Conservation (phyloP, 805 yeast species). For the Candida nanaspora region DNA sequence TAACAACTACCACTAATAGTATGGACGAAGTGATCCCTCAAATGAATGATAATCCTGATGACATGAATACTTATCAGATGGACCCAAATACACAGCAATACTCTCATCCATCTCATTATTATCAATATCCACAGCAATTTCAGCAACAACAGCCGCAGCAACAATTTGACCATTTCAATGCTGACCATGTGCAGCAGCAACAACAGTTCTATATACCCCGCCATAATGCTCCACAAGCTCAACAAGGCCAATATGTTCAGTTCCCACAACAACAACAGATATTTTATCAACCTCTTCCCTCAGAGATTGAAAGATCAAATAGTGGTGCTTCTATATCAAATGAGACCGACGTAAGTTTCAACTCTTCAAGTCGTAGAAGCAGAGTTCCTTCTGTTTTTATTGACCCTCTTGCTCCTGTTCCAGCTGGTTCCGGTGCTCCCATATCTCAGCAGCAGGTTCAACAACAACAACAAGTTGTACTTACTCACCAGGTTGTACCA, state of each 20-base stretch:
- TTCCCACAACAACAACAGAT: conserved; percentile 2
- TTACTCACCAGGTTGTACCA: background rate
- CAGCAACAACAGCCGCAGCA: conserved; percentile 12
- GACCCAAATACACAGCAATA: conserved; percentile 1
- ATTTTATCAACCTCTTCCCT: background rate
- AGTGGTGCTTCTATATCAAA: conserved; percentile 12
- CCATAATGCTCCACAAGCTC: background rate
- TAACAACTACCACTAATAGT: background rate
- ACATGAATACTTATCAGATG: conserved; percentile 1
- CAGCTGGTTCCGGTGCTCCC: conserved; percentile 27
- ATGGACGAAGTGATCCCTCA: conserved; percentile 1
- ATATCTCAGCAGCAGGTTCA: conserved; percentile 2
- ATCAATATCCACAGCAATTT: conserved; percentile 6
- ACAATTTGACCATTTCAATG: too few relatives aligned
- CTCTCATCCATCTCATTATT: conserved; percentile 4
- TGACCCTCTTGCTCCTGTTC: conserved; percentile 43
- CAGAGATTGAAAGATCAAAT: background rate
- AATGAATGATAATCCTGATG: too few relatives aligned
- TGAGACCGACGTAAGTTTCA: conserved; percentile 18
- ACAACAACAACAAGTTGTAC: conserved; percentile 3
- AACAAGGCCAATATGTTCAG: conserved; percentile 1
- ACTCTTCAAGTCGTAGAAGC: conserved; percentile 24
- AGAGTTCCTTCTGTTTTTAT: conserved; percentile 40
- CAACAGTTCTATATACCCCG: too few relatives aligned
- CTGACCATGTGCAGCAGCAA: background rate